Evolutionary conservation across 2,329 filamentous ascomycete genomes (phyloP).

Genomic region (Drechmeria coniospora): DNA sequence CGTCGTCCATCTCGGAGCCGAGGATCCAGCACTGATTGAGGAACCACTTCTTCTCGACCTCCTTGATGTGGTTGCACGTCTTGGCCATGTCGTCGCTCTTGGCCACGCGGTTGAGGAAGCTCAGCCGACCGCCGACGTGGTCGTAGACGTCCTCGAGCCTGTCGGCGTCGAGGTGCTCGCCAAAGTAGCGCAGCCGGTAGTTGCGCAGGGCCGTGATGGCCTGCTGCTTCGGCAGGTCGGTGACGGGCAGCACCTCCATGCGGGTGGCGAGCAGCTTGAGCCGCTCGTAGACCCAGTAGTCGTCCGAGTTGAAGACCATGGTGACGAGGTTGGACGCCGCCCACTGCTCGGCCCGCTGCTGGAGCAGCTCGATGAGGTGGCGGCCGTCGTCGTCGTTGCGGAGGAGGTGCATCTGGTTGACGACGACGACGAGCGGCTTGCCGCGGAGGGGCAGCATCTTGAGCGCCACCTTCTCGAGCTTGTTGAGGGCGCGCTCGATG

Average conservation of each 20-base stretch:
- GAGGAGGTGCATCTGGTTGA: constrained; percentile 86
- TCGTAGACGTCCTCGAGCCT: constrained; percentile 69
- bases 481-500: constrained; percentile 94
- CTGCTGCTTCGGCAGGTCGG: constrained; percentile 64
- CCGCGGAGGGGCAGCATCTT: constrained; percentile 44
- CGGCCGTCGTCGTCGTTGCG: constrained; percentile 86
- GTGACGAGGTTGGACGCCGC: constrained; percentile 83
- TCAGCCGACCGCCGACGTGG: constrained; percentile 72
- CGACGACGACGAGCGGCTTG: constrained; percentile 72
- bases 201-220: constrained; percentile 63
- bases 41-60: constrained; percentile 61
- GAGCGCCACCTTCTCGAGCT: constrained; percentile 89
- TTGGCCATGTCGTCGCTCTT: constrained; percentile 66
- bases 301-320: constrained; percentile 87
- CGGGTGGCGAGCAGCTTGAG: constrained; percentile 83
- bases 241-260: constrained; percentile 83
- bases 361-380: constrained; percentile 82
- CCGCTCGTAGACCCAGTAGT: constrained; percentile 97
- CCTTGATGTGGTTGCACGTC: constrained; percentile 60
- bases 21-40: constrained; percentile 63
- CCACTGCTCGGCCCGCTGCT: constrained; percentile 94
- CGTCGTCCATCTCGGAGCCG: constrained; percentile 70
- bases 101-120: constrained; percentile 81
- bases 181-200: constrained; percentile 68
- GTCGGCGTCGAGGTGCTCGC: constrained; percentile 37